These are phyloP conservation scores for Aureobasidium subglaciale DNA, from an alignment of 2,329 filamentous ascomycete species.

Conservation along the genomic window DNA sequence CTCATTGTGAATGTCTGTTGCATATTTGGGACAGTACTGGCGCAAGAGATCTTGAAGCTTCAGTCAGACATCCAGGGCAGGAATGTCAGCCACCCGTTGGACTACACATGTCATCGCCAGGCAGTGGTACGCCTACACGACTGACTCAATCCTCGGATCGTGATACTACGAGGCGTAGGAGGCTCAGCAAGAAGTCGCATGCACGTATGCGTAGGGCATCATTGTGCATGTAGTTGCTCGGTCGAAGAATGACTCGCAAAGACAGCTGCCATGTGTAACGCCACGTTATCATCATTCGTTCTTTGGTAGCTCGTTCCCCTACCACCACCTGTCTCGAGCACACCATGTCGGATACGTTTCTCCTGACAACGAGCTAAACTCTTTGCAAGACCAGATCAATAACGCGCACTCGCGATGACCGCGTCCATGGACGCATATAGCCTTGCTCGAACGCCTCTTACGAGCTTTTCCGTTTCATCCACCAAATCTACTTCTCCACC, in stretches of 20 bases:
- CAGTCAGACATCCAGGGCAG: neutral
- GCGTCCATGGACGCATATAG: slow-evolving; percentile 5
- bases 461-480: neutral
- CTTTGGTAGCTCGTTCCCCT: neutral
- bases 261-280: slow-evolving; percentile 4
- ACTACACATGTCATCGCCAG: neutral
- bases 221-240: neutral
- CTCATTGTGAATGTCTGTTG: neutral
- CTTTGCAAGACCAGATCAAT: neutral
- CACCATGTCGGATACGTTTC: slow-evolving; percentile 7
- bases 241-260: neutral
- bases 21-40: neutral
- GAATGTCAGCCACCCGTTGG: too few relatives aligned
- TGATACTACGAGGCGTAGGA: neutral
- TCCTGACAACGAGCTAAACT: slow-evolving; percentile 3
- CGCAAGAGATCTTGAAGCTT: neutral
- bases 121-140: neutral
- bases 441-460: neutral
- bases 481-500: neutral
- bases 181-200: neutral
- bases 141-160: neutral
- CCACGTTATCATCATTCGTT: neutral
- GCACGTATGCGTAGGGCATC: neutral
- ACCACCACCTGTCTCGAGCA: slow-evolving; percentile 1
- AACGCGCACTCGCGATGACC: neutral